phyloP scores from a whole-genome alignment of 1,284 basidiomycete species.

The Cutaneotrichosporon dermatis region DNA sequence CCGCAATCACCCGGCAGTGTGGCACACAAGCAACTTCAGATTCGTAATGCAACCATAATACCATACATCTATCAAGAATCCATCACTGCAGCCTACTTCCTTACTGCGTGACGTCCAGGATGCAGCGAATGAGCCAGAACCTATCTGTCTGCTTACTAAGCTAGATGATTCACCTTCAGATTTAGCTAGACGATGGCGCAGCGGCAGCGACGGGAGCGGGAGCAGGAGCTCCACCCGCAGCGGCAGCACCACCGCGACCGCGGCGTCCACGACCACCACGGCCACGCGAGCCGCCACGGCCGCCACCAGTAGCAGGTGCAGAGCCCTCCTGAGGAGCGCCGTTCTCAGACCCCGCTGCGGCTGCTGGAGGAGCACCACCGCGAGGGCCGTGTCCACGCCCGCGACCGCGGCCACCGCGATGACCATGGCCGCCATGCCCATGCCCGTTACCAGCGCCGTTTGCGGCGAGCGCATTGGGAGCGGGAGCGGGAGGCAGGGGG shows the following conservation, averaged over 20 bases:
- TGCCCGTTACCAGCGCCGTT: not conserved
- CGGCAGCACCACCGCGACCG: not conserved
- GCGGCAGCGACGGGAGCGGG: slow-evolving; percentile 4
- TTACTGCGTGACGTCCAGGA: not conserved
- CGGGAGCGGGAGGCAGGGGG: not conserved
- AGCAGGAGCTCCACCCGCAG: not conserved
- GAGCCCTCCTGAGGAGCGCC: not conserved
- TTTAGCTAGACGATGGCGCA: too few species aligned
- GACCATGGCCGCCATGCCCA: not conserved
- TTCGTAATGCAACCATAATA: too few species aligned
- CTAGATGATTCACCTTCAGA: too few species aligned
- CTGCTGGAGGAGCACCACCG: not conserved
- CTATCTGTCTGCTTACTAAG: too few species aligned
- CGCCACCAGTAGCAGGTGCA: not conserved
- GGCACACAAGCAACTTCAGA: too few species aligned
- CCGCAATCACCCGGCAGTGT: too few species aligned
- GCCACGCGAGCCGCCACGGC: slow-evolving; percentile 1
- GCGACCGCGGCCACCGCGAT: not conserved
- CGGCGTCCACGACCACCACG: not conserved
- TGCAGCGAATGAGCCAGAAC: too few species aligned
- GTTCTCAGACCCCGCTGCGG: not conserved
- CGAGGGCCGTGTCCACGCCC: not conserved
- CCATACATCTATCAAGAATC: too few species aligned
- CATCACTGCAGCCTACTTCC: not conserved
- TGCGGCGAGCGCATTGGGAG: not conserved